Base-by-base conservation (phyloP, 2,329 filamentous ascomycete genomes). In the Sarocladium kiliense region DNA sequence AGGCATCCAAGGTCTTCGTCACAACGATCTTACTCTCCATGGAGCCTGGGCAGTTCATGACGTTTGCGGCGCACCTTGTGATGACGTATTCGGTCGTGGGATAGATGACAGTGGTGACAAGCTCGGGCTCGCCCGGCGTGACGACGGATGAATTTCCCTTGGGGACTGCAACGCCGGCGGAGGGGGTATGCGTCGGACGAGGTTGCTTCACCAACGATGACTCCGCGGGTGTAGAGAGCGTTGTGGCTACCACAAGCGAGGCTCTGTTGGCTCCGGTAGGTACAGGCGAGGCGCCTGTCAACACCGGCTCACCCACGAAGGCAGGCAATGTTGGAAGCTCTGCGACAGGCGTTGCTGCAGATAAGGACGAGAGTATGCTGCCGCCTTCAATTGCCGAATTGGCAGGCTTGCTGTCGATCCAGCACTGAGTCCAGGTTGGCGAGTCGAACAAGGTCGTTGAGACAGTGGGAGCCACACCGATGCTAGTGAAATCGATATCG, bases 351-450 rank as follows among this genome's bases (percentile, higher is more conserved):
- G 47, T 34, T 27, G 27, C 30, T 10, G 27, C 27, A 34, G 47
- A 23, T 4, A 36, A 3, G 21, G 47, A 19, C 18, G 5, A 5
- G 27, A 23, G 9, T 9, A 12, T 34, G 11, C 21, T 36, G 9
- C 47, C 47, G 14, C 3, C 26, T 12, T 18, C 47, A 12, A 51
- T 5, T 12, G 14, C 47, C 19, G 47, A 21, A 11, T 36, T 34
- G 18, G 50, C 44, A 1, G 58, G 56, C 1, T 41, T 32, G n/a
- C 32, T 53, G 5, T 55, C 56, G 27, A 65, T 54, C 58, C 66
- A 59, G 63, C 73, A 75, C 56, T 72, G 61, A 30, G 72, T 73
- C 26, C 60, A 55, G 23, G 67, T 69, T 3, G 72, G 72, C 26
- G 66, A 65, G 45, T 61, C 65, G 53, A 72, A 64, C 21, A 75